Base-by-base conservation (phyloP, 75 land plant genomes). In the Chamaecyparis obtusa region DNA sequence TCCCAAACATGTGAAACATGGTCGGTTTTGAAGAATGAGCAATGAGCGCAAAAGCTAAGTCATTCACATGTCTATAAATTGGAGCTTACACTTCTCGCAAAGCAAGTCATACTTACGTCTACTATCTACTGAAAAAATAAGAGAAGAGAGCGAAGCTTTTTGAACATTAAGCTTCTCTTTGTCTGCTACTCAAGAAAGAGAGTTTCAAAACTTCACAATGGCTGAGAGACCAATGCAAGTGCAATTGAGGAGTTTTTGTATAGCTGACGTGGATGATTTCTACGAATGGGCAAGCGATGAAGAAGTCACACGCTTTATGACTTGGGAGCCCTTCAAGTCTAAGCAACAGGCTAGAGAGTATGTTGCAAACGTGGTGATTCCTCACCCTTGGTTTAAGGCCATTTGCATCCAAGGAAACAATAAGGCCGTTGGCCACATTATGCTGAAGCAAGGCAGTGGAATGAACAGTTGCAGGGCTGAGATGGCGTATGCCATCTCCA, bases 381-480 rank as follows among this genome's bases (percentile, higher is more conserved):
- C 89, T 8, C 95, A 94, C 77, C 94, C 91, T 15, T 93, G 91
- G 90, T 85, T 87, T 43, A 92, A 86, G 79, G 91, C 94, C 78
- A 91, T 94, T 3, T 94, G 94, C 85, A 35, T 93, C 10, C 16
- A 77, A 16, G 80, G 81, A 86, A 4, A 5, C 21, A 60, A 60
- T 19, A 76, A 76, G 36, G 39, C 78, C 41, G 36, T 76, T 35
- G 78, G 78, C 16, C 78, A 76, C 19, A 36, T 76, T 17, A 76
- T 76, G 78, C 78, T 76, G 0, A 76, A 76, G 21, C 78, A 76
- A 76, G 78, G 78, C 14, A 76, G 19, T 5, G 41, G 41, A 16
- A 76, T 35, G 3, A 17, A 76, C 36, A 76, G 41, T 56, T 88
- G 87, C 76, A 60, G 90, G 5, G 92, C 77, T 0, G 89, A 89